These are phyloP conservation scores for Mycena floridula DNA, from an alignment of 768 basidiomycete species.

Conservation along the genomic window DNA sequence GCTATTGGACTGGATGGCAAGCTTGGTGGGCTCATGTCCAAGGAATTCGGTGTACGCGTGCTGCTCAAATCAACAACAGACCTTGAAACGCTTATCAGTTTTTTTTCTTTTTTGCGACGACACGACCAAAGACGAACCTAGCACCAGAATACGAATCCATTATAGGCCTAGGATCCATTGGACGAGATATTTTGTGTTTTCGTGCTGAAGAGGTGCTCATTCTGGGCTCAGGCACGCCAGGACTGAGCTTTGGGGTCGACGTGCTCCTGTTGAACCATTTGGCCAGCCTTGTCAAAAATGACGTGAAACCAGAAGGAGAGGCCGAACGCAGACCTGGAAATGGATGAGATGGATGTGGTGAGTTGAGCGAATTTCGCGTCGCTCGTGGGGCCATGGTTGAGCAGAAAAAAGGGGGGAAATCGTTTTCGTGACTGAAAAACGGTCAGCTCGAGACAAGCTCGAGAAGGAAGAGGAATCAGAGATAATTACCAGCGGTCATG, in stretches of 20 bases:
- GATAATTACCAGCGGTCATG: no score
- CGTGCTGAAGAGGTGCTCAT: constrained; percentile 36
- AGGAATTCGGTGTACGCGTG: constrained; percentile 34
- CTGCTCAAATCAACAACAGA: constrained; percentile 60
- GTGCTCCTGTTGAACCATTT: constrained; percentile 67
- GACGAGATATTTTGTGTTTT: constrained; percentile 79
- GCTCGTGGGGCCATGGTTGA: no score
- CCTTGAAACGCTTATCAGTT: constrained; percentile 26
- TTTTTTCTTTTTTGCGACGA: not conserved
- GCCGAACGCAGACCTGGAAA: no score
- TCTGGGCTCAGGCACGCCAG: constrained; percentile 37
- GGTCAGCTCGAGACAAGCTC: no score
- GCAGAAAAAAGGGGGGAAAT: no score
- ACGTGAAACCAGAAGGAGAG: no score
- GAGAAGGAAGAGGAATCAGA: no score
- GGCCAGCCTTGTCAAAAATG: constrained; percentile 60
- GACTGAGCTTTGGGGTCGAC: no score
- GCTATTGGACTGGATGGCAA: constrained; percentile 31
- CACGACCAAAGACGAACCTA: constrained; percentile 42
- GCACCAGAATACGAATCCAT: constrained; percentile 50
- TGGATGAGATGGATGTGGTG: no score
- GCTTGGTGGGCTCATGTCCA: constrained; percentile 32
- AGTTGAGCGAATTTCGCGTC: no score
- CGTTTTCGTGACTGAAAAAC: no score
- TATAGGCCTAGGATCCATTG: constrained; percentile 77